phyloP scores from a whole-genome alignment of 2,329 filamentous ascomycete genomes.

The Fonsecaea monophora region DNA sequence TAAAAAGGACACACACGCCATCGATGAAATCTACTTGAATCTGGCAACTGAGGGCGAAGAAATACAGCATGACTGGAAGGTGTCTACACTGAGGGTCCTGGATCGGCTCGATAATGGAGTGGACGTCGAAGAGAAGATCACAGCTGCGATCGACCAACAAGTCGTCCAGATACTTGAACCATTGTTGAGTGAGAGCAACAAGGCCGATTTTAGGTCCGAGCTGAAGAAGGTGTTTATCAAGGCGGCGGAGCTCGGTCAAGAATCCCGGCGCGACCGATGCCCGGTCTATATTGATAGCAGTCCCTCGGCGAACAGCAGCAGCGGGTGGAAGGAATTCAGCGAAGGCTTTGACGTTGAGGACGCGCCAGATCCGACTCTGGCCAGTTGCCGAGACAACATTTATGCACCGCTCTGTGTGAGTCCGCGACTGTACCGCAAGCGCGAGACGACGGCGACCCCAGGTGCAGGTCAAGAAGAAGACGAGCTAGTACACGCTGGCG shows the following conservation, averaged over 20 bases:
- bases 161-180: neutral
- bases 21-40: neutral
- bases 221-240: slow-evolving; percentile 2
- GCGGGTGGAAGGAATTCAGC: slow-evolving; percentile 7
- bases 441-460: neutral
- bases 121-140: slow-evolving; percentile 3
- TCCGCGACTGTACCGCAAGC: slow-evolving; percentile 10
- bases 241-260: slow-evolving; percentile 11
- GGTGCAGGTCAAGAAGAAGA: neutral
- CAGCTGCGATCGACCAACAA: neutral
- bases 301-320: neutral
- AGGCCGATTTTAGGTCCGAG: slow-evolving; percentile 4
- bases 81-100: slow-evolving; percentile 17
- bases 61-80: slow-evolving; percentile 16
- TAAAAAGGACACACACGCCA: neutral
- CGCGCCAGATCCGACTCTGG: neutral
- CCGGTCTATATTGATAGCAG: slow-evolving; percentile 8
- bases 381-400: neutral
- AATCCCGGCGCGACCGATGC: slow-evolving; percentile 8
- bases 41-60: slow-evolving; percentile 10
- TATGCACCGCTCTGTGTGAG: neutral
- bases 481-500: slow-evolving; percentile 4
- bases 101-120: slow-evolving; percentile 7
- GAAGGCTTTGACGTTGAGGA: slow-evolving; percentile 3
- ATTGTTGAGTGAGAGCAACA: slow-evolving; percentile 2